These are phyloP conservation scores for Botrytis fragariae DNA, from an alignment of 2,329 filamentous ascomycete species.

Conservation along the genomic window DNA sequence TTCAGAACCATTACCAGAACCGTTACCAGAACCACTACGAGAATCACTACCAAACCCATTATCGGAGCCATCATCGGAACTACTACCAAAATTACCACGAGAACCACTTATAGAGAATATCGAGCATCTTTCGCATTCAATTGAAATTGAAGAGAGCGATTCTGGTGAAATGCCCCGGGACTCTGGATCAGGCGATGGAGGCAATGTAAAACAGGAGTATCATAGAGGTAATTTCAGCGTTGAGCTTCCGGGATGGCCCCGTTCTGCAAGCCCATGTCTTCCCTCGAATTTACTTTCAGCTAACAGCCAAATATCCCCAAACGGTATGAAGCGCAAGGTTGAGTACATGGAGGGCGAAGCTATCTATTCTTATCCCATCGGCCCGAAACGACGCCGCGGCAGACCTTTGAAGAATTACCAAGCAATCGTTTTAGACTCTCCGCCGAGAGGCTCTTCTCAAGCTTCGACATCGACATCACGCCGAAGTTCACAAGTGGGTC, in stretches of 20 bases:
- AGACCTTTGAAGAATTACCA: neutral
- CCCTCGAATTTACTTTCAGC: neutral
- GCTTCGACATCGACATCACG: neutral
- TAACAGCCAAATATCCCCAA: neutral
- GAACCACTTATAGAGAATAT: no score
- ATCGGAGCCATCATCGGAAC: neutral
- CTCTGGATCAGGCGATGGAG: no score
- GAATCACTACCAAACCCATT: neutral
- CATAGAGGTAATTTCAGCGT: neutral
- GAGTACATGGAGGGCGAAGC: neutral
- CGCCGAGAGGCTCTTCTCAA: neutral
- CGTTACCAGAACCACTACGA: neutral
- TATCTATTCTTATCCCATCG: neutral
- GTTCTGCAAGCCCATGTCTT: neutral
- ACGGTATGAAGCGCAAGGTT: neutral
- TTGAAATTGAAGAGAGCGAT: neutral
- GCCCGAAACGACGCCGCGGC: slow-evolving; percentile 4
- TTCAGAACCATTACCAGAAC: no score
- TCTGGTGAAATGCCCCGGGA: neutral
- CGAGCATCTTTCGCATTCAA: neutral
- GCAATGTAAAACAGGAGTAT: neutral
- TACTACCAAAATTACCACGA: no score
- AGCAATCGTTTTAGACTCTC: neutral
- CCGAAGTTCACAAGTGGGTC: neutral
- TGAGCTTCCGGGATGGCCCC: neutral